A percentile compares a stretch with the other conserved stretches of the same genome.
phyloP scores from a whole-genome alignment of 805 yeast species.

The Clavispora carvajalis region DNA sequence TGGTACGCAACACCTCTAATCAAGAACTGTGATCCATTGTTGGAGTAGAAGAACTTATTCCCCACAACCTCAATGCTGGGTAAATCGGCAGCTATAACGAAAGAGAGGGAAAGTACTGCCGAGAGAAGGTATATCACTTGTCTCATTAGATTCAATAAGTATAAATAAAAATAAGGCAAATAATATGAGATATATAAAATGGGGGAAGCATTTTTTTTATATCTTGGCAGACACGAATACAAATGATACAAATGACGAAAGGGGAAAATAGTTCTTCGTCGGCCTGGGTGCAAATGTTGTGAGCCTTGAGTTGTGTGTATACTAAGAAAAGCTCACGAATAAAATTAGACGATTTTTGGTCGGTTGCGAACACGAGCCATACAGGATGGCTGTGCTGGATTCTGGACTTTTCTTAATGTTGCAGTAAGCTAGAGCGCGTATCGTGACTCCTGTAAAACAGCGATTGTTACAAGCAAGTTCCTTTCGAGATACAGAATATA shows the following conservation, averaged over 20 bases:
- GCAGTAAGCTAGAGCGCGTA: too few species aligned
- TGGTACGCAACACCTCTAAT: conserved; percentile 80
- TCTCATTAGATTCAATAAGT: conserved; percentile 5
- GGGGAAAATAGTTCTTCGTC: neutral
- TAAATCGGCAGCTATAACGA: conserved; percentile 12
- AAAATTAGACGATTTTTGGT: neutral
- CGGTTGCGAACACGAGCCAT: neutral
- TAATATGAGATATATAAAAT: neutral
- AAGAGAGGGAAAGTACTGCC: conserved; percentile 8
- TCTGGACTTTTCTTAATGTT: neutral
- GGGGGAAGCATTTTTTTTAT: neutral
- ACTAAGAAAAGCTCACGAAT: neutral
- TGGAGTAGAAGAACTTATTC: conserved; percentile 70
- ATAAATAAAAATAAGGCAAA: neutral
- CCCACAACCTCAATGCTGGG: conserved; percentile 60
- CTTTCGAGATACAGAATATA: too few species aligned
- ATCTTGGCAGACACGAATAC: neutral
- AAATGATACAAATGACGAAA: neutral
- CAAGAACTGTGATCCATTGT: conserved; percentile 75
- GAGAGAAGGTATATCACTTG: conserved; percentile 7
- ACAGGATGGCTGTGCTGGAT: neutral
- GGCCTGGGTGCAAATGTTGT: conserved; percentile 1
- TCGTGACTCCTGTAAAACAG: too few species aligned
- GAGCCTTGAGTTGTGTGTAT: neutral
- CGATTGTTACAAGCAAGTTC: too few species aligned